A percentile compares a stretch with the other conserved stretches of the same genome.
Conservation (phyloP, 2,329 filamentous ascomycete species). For the Pseudogymnoascus sp. region DNA sequence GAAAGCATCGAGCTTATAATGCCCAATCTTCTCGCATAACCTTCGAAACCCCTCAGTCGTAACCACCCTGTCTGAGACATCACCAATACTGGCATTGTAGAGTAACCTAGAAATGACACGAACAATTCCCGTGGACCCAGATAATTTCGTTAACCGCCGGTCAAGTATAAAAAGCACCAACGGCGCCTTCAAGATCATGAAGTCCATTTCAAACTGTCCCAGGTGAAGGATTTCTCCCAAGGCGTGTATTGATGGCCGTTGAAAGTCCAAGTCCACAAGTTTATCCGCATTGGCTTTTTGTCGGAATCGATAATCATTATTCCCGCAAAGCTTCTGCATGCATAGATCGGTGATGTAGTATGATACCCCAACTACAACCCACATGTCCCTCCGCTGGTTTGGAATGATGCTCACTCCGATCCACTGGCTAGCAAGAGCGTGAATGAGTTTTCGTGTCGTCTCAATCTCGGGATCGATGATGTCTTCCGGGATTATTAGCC, state of each 20-base stretch:
- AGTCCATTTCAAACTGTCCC: slow-evolving; percentile 79
- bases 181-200: slow-evolving; percentile 83
- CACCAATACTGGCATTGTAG: slow-evolving; percentile 76
- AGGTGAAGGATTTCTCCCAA: slow-evolving; percentile 72
- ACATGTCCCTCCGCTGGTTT: slow-evolving; percentile 71
- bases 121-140: slow-evolving; percentile 73
- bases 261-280: slow-evolving; percentile 73
- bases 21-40: slow-evolving; percentile 80
- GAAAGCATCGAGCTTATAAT: slow-evolving; percentile 80
- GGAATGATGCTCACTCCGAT: slow-evolving; percentile 89
- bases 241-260: slow-evolving; percentile 73
- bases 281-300: slow-evolving; percentile 79
- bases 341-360: slow-evolving; percentile 95
- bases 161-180: slow-evolving; percentile 92
- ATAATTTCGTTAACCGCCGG: slow-evolving; percentile 80
- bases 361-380: slow-evolving; percentile 83
- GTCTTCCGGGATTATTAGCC: slow-evolving; percentile 75
- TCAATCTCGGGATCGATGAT: slow-evolving; percentile 81
- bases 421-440: slow-evolving; percentile 86
- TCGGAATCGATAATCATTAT: slow-evolving; percentile 88
- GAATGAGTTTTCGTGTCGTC: slow-evolving; percentile 71
- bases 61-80: slow-evolving; percentile 63
- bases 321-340: slow-evolving; percentile 82
- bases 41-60: slow-evolving; percentile 70
- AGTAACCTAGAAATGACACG: slow-evolving; percentile 82